These are phyloP conservation scores for Dioszegia crocea DNA, from an alignment of 768 basidiomycete species.

Conservation along the genomic window DNA sequence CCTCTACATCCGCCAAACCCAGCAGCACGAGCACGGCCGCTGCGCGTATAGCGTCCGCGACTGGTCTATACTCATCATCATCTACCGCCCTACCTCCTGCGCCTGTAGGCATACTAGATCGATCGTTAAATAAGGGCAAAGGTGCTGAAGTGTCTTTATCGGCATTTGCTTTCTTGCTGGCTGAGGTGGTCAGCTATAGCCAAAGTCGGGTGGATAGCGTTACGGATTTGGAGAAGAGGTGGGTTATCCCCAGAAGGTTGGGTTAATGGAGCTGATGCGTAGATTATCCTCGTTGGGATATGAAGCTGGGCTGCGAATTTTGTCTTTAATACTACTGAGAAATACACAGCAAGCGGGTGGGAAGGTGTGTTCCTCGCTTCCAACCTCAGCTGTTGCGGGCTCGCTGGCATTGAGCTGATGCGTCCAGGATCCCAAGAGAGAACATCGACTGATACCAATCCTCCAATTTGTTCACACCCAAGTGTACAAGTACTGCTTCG, in stretches of 20 bases:
- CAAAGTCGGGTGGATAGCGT: constrained; percentile 93
- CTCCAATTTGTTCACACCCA: constrained; percentile 93
- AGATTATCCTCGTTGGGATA: constrained; percentile 92
- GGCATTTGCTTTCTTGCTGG: constrained; percentile 85
- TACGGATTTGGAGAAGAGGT: constrained; percentile 91
- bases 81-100: background rate
- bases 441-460: constrained; percentile 81
- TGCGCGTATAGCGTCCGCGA: constrained; percentile 8
- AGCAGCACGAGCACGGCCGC: background rate
- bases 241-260: constrained; percentile 26
- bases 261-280: constrained; percentile 5
- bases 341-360: constrained; percentile 40
- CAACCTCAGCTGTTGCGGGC: no score
- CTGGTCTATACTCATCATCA: constrained; percentile 1
- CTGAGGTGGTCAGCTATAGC: constrained; percentile 90
- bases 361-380: constrained; percentile 32
- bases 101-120: constrained; percentile 69
- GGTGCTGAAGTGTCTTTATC: constrained; percentile 74
- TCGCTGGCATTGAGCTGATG: no score
- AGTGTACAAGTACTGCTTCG: constrained; percentile 91
- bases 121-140: constrained; percentile 80
- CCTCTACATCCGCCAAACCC: constrained; percentile 16
- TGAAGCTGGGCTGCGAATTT: constrained; percentile 77
- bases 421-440: constrained; percentile 79
- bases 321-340: constrained; percentile 51